Evolutionary conservation across 2,329 filamentous ascomycete genomes (phyloP).

Genomic region (Hypoxylon sp.): DNA sequence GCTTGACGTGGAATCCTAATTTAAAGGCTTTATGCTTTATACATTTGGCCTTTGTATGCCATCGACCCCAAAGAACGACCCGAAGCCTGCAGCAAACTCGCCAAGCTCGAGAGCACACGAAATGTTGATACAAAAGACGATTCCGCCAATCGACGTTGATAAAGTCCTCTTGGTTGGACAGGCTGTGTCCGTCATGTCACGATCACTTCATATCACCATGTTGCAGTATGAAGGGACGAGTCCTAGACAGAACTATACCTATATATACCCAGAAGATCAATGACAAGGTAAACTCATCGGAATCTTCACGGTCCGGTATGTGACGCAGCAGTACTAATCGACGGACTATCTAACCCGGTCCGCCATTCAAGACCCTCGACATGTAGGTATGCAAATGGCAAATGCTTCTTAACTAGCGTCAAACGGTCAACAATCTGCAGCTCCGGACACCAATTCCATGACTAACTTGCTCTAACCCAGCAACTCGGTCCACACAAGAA

Average conservation of each 20-base stretch:
- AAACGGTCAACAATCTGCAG: slow-evolving; percentile 1
- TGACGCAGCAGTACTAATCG: not conserved
- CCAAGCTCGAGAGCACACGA: no score
- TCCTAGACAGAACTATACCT: not conserved
- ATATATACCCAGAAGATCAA: not conserved
- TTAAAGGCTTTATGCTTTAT: slow-evolving; percentile 6
- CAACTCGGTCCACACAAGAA: slow-evolving; percentile 35
- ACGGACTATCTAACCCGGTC: not conserved
- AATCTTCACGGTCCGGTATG: not conserved
- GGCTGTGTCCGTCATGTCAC: not conserved
- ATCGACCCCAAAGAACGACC: slow-evolving; percentile 4
- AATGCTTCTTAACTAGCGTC: not conserved
- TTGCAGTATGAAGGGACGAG: not conserved
- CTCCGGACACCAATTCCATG: not conserved
- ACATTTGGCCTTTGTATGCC: not conserved
- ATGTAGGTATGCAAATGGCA: no score
- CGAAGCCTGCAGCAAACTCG: slow-evolving; percentile 11
- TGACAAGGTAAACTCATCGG: not conserved
- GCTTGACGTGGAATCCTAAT: not conserved
- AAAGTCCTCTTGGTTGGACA: not conserved
- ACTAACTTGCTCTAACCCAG: slow-evolving; percentile 18
- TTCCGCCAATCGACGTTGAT: not conserved
- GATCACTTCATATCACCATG: not conserved
- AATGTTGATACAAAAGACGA: no score
- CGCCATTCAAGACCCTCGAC: not conserved